These are phyloP conservation scores for Chlorencoelia australis DNA, from an alignment of 2,329 filamentous ascomycete genomes.

Conservation along the genomic window DNA sequence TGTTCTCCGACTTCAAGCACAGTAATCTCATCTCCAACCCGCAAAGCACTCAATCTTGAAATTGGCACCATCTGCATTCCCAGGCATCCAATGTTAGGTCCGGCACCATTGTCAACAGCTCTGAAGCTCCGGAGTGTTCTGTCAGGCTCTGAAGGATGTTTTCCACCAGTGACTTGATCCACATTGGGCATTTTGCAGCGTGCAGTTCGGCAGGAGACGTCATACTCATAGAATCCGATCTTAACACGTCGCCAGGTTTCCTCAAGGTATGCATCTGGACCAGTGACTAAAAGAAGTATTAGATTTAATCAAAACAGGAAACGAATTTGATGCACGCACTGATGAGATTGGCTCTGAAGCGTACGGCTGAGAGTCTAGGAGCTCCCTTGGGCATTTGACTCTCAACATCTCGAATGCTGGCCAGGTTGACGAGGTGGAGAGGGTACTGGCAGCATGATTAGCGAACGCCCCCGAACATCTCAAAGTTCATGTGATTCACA, in stretches of 20 bases:
- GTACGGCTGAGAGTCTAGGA: slow-evolving; percentile 45
- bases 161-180: slow-evolving; percentile 36
- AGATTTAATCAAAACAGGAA: neutral
- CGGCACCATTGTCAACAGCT: slow-evolving; percentile 49
- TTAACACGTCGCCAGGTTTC: slow-evolving; percentile 58
- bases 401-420: slow-evolving; percentile 52
- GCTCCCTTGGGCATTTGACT: slow-evolving; percentile 40
- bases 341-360: slow-evolving; percentile 66
- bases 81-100: slow-evolving; percentile 43
- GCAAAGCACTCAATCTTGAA: slow-evolving; percentile 28
- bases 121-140: slow-evolving; percentile 47
- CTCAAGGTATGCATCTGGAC: slow-evolving; percentile 54
- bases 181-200: slow-evolving; percentile 66
- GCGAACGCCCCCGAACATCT: neutral
- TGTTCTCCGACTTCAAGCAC: slow-evolving; percentile 9
- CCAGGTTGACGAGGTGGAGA: slow-evolving; percentile 56
- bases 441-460: slow-evolving; percentile 49
- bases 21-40: slow-evolving; percentile 9
- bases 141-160: slow-evolving; percentile 42
- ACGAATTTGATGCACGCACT: slow-evolving; percentile 7
- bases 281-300: slow-evolving; percentile 34
- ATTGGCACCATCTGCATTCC: slow-evolving; percentile 58
- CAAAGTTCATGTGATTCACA: slow-evolving; percentile 23
- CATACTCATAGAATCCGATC: slow-evolving; percentile 41
- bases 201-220: slow-evolving; percentile 54